Base-by-base conservation (phyloP, 1,284 basidiomycete genomes). In the Quambalaria eucalypti region DNA sequence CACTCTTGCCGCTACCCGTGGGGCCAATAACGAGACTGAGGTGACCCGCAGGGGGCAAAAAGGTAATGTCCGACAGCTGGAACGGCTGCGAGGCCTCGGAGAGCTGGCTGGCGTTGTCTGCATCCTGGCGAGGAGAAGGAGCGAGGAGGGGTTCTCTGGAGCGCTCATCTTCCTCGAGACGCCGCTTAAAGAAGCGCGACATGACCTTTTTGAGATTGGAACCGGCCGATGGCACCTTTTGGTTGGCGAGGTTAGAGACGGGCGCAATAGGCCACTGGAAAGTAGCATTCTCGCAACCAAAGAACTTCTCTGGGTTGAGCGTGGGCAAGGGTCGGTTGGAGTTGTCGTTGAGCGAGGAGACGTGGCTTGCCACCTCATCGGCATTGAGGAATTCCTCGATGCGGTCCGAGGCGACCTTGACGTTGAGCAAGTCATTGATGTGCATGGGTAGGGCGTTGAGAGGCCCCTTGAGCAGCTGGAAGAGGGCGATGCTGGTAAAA, bases 1-100 rank as follows among this genome's bases (percentile, higher is more conserved):
- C 64, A 25, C 67, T 65, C 52, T 75, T 75, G 21, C 73, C 73
- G 6, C 64, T 53, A 16, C 73, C 73, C 1, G 69, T 53, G 6
- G 60, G 60, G 16, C 71, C 71, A 48, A 67, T 69, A 21, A 75
- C 56, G 42, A 75, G 60, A 5, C 61, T 68, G 25, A 73, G 57
- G 21, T 53, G 12, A 19, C 55, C 54, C 7, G 49, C 28, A 2
- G 61, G 59, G 26, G 73, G 61, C 14, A 57, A 48, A 30, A 71
- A 39, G 39, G 59, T 56, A 12, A 72, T 47, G 28, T 65, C 39
- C 10, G 48, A 51, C n/a, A 73, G 60, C 1, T 49, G 26, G 48
- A 74, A 74, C 9, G 55, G 42, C 7, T 14, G 12, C 14, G 42
- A 23, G 55, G 30, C 4, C 39, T 26, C 9, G 19, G 25, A 25